phyloP scores from a whole-genome alignment of 2,329 filamentous ascomycete genomes.

The Blumeria hordei region DNA sequence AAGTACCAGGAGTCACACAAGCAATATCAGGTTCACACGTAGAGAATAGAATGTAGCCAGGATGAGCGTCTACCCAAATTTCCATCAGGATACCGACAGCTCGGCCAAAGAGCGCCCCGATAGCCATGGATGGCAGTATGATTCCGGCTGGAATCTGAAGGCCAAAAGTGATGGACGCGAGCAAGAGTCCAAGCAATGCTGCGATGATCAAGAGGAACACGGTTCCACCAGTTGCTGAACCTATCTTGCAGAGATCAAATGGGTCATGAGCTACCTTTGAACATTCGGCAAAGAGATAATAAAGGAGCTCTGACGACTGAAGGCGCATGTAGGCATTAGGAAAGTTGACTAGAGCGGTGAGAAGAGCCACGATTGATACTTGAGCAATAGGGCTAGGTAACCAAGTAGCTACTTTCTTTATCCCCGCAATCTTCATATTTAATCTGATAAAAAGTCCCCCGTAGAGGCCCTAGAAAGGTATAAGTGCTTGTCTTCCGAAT shows the following conservation, averaged over 20 bases:
- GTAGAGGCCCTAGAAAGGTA: background rate
- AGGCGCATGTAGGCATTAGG: conserved; percentile 88
- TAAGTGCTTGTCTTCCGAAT: conserved; percentile 67
- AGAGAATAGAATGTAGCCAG: conserved; percentile 51
- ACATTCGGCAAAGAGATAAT: conserved; percentile 86
- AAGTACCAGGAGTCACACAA: conserved; percentile 84
- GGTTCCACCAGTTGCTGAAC: conserved; percentile 33
- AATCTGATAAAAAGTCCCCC: no score
- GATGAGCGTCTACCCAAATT: conserved; percentile 61
- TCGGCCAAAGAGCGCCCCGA: conserved; percentile 74
- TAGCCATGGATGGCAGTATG: conserved; percentile 85
- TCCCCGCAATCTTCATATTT: no score
- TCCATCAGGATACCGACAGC: conserved; percentile 76
- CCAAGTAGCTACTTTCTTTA: conserved; percentile 73
- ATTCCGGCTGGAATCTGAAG: conserved; percentile 88
- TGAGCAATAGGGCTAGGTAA: conserved; percentile 53
- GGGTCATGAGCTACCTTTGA: conserved; percentile 63
- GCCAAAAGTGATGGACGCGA: conserved; percentile 76
- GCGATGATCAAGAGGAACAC: conserved; percentile 64
- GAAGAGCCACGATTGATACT: conserved; percentile 56
- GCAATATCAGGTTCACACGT: conserved; percentile 65
- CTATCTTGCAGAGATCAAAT: conserved; percentile 60
- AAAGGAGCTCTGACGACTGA: conserved; percentile 99
- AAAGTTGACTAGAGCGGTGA: conserved; percentile 83
- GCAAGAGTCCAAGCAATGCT: conserved; percentile 58